Base-by-base conservation (phyloP, 2,329 filamentous ascomycete species). In the Pseudocercospora vitis region DNA sequence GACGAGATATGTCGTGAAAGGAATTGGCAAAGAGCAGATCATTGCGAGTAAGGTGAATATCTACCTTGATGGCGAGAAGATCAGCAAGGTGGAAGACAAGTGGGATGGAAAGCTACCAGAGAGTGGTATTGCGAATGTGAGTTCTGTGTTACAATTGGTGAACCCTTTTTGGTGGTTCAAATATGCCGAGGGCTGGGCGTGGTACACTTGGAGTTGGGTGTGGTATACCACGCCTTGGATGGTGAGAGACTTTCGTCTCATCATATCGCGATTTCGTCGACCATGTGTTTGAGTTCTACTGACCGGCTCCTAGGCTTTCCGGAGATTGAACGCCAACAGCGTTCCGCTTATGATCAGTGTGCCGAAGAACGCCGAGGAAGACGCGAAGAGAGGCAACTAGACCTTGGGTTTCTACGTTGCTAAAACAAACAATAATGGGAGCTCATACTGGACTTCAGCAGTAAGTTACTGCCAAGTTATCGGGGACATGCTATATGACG, bases 31-130 rank as follows among this genome's bases (percentile, higher is more conserved):
- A 58, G 78, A 81, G 65, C 72, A 80, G 65, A 73, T 70, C 4
- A 78, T 82, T 47, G 66, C 73, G 29, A 78, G 74, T 55, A 68
- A 74, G 35, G 68, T 83, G 24, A 72, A 74, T 47, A 79, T 82
- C 48, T 70, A 74, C 59, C 69, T 72, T 5, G 69, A 71, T 21
- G 65, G 63, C 7, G 71, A 73, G 56, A 79, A 76, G 69, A 81
- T 82, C 50, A 66, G 57, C 1, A 77, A 76, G 66, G 74, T 82
- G 3, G 74, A 81, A 66, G 80, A 82, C 66, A 76, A 74, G 63
- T 82, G 80, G 79, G 66, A 78, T 68, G 79, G 78, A 2, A 72
- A 78, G 51, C 59, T 81, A 57, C 78, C 79, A 0, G 78, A 81
- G 6, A 71, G 74, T 0, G 58, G 67, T 1, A 75, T 82, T 62